phyloP scores from a whole-genome alignment of 176 grass and related monocot genomes.

The Cenchrus americanus region DNA sequence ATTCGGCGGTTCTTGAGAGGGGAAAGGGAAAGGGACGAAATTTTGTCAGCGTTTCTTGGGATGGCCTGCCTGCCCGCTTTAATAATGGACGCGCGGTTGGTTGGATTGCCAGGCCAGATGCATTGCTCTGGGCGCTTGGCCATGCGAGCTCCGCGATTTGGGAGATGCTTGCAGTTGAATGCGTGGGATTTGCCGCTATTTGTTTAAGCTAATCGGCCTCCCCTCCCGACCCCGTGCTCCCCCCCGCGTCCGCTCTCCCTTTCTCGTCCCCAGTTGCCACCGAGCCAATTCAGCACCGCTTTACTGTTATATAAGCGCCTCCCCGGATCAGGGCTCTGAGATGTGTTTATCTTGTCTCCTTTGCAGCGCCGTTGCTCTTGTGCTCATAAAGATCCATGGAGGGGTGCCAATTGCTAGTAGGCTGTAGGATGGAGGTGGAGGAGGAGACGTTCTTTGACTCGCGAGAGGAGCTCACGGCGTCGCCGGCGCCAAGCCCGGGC shows the following conservation, averaged over 20 bases:
- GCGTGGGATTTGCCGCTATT: conserved; percentile 50
- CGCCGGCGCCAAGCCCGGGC: conserved; percentile 40
- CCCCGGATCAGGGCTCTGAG: conserved; percentile 36
- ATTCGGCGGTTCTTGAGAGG: neutral
- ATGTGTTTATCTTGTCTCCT: conserved; percentile 32
- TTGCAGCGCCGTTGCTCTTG: conserved; percentile 32
- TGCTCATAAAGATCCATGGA: conserved; percentile 42
- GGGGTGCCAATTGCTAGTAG: conserved; percentile 32
- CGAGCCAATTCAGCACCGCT: conserved; percentile 46
- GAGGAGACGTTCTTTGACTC: conserved; percentile 57
- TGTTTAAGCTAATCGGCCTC: conserved; percentile 41
- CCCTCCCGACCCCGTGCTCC: conserved; percentile 13
- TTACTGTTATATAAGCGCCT: conserved; percentile 62
- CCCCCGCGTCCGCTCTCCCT: conserved; percentile 24
- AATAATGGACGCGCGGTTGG: conserved; percentile 50
- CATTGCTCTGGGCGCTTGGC: conserved; percentile 50
- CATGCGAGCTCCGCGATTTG: conserved; percentile 48
- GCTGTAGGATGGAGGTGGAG: conserved; percentile 46
- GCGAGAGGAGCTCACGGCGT: conserved; percentile 40
- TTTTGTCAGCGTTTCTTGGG: conserved; percentile 39
- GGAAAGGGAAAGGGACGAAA: neutral
- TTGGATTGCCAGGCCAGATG: conserved; percentile 45
- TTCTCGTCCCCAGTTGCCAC: conserved; percentile 44
- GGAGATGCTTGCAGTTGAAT: conserved; percentile 55
- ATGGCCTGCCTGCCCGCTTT: conserved; percentile 31